A percentile compares a stretch with the other conserved stretches of the same genome.
Conservation (phyloP, 163 green algal genomes). For the Picocystis sp. region DNA sequence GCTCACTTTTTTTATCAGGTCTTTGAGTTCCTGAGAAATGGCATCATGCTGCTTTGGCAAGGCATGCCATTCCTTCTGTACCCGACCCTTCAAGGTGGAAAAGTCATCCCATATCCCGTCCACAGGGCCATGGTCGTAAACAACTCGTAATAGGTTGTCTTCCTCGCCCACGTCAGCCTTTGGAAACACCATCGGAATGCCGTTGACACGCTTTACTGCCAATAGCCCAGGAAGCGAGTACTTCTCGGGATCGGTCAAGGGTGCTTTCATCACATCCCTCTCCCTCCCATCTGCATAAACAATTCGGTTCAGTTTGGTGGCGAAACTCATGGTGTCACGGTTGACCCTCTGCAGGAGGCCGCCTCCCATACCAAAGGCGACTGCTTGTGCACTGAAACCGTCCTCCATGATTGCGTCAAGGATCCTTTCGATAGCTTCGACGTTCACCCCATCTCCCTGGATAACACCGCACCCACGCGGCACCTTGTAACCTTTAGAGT, state of each 20-base stretch:
- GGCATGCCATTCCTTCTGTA: neutral
- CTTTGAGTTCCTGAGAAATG: neutral
- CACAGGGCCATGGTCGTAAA: constrained; percentile 5
- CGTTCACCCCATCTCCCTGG: constrained; percentile 53
- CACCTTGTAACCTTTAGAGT: constrained; percentile 64
- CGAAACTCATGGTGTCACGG: constrained; percentile 78
- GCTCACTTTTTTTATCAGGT: neutral
- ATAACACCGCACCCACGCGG: constrained; percentile 56
- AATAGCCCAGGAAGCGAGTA: constrained; percentile 47
- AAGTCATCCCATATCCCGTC: constrained; percentile 5
- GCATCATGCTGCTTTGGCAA: neutral
- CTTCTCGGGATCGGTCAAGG: constrained; percentile 51
- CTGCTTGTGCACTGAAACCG: constrained; percentile 53
- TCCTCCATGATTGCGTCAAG: constrained; percentile 34
- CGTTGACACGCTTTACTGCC: constrained; percentile 52
- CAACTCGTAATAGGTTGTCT: constrained; percentile 5
- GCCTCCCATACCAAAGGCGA: constrained; percentile 78
- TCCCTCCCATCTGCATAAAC: constrained; percentile 41
- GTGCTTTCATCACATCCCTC: constrained; percentile 69
- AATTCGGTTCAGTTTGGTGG: constrained; percentile 75
- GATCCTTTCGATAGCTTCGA: constrained; percentile 30
- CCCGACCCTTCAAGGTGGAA: neutral
- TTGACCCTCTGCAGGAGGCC: constrained; percentile 73
- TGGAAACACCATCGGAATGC: constrained; percentile 54
- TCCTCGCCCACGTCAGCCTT: neutral